phyloP scores from a whole-genome alignment of 441 rosid species.

The Gossypium davidsonii region DNA sequence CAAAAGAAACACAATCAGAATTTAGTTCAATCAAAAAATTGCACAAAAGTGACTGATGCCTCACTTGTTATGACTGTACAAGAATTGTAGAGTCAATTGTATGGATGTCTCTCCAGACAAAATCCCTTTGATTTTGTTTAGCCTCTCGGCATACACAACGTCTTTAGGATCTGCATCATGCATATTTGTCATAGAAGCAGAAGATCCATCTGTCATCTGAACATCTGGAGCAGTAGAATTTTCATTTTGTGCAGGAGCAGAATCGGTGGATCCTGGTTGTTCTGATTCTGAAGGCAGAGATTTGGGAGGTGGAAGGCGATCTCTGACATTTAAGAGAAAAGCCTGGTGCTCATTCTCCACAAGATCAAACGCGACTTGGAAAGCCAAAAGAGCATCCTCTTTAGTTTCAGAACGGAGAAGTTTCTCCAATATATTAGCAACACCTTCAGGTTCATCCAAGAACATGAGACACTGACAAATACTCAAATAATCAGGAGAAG shows the following conservation, averaged over 20 bases:
- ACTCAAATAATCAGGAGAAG: constrained; percentile 90
- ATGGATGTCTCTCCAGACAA: constrained; percentile 93
- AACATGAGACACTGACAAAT: constrained; percentile 98
- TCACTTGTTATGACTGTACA: constrained; percentile 91
- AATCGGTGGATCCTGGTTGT: constrained; percentile 38
- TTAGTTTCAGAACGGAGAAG: constrained; percentile 74
- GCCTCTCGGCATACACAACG: constrained; percentile 64
- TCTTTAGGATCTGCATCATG: constrained; percentile 58
- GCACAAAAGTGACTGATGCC: constrained; percentile 17
- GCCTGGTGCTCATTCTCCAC: constrained; percentile 98
- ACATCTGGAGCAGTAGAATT: constrained; percentile 49
- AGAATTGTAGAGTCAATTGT: constrained; percentile 81
- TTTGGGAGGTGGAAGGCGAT: constrained; percentile 64
- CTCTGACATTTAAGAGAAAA: constrained; percentile 81
- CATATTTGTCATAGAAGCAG: constrained; percentile 31
- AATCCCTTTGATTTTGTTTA: constrained; percentile 73
- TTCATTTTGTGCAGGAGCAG: constrained; percentile 47
- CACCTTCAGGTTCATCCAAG: constrained; percentile 81
- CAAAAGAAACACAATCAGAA: background rate
- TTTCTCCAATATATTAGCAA: constrained; percentile 80
- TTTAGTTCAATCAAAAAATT: background rate
- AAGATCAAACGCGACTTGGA: constrained; percentile 91
- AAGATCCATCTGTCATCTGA: constrained; percentile 69
- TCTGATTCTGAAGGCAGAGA: constrained; percentile 41
- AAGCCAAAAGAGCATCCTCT: constrained; percentile 79